Base-by-base conservation (phyloP, 441 rosid genomes). In the Croton setiger region DNA sequence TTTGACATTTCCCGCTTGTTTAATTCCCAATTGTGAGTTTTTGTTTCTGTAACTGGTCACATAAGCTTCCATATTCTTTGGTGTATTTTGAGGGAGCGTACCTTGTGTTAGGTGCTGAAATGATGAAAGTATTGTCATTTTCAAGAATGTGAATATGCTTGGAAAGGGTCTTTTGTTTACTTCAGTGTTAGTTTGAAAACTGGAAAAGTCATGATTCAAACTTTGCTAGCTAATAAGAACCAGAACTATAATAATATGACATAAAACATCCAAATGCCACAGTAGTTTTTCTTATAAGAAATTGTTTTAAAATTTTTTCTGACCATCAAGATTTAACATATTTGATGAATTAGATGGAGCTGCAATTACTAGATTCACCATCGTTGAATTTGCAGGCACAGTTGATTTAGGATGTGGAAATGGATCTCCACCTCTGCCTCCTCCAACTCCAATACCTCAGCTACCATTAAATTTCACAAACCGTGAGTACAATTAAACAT, bases 21-120 rank as follows among this genome's bases (percentile, higher is more conserved):
- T 79, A 17, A 0, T 84, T 39, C 88, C 91, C 12, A 77, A 86
- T 66, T 84, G 88, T 84, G 31, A 79, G 84, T 23, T 61, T 7
- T 18, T 66, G 15, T 33, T 67, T 44, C 9, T 43, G 8, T 36
- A 39, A 6, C 20, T 63, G 67, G 33, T 63, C 17, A 43, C 31
- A n/a, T 31, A 12, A 8, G 58, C 17, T 54, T 3, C 60, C 31
- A 5, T 13, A 31, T 11, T 27, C 3, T 48, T 54, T 1, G 31
- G 31, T 27, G 59, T 21, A 12, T 12, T 11, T 54, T 21, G 7
- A 54, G 12, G 57, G 21, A 53, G 14, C 17, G 21, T 21, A 15
- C 5, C 14, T 54, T 54, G 10, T 54, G 31, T 54, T 54, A 55
- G 60, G 31, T 55, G 6, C 10, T 13, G 37, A 33, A n/a, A 35